Evolutionary conservation across 139 green algal genomes (phyloP).

Genomic region (Micromonas pusilla): DNA sequence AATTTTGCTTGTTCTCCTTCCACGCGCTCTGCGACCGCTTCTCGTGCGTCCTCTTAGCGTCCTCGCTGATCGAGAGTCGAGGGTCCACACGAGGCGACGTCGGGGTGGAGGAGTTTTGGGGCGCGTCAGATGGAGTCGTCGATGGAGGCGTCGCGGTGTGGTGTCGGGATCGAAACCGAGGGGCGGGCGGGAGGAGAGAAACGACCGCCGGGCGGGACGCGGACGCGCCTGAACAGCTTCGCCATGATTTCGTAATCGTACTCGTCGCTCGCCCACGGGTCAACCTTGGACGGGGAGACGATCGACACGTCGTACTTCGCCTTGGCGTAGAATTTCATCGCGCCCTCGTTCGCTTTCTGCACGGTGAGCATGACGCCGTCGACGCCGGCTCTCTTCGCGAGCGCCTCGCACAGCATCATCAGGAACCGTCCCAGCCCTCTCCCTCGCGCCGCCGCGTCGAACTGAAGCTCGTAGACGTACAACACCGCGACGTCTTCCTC

Average conservation of each 20-base stretch:
- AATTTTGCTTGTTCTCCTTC: not conserved
- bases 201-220: too few relatives aligned
- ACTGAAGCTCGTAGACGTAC: slow-evolving; percentile 50
- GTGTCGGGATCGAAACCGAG: too few relatives aligned
- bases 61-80: too few relatives aligned
- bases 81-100: too few relatives aligned
- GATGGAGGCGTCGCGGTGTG: too few relatives aligned
- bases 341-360: slow-evolving; percentile 38
- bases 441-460: slow-evolving; percentile 30
- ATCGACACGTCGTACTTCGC: not conserved
- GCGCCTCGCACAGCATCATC: slow-evolving; percentile 46
- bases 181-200: too few relatives aligned
- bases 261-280: not conserved
- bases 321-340: slow-evolving; percentile 34
- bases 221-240: too few relatives aligned
- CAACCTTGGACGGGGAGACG: not conserved
- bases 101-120: too few relatives aligned
- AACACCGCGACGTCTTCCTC: slow-evolving; percentile 42
- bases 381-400: slow-evolving; percentile 32
- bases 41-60: not conserved
- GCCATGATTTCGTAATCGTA: not conserved
- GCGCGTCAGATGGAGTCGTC: too few relatives aligned
- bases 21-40: not conserved
- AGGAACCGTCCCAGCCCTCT: slow-evolving; percentile 43
- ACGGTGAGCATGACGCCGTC: slow-evolving; percentile 49